Base-by-base conservation (phyloP, 2,329 filamentous ascomycete genomes). In the Exophiala alcalophila region DNA sequence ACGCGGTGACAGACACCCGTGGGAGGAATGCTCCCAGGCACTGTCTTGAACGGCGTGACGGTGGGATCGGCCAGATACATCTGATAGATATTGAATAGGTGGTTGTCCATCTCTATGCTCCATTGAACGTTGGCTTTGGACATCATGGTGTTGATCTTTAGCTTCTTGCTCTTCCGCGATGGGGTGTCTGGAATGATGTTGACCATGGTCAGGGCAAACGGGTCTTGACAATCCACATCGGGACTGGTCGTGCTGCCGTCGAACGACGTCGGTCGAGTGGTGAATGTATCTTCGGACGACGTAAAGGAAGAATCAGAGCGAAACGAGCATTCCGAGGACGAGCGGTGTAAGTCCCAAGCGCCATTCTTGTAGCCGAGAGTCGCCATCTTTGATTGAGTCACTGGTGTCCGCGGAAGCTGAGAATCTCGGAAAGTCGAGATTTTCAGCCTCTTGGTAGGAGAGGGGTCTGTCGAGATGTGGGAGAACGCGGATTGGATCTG, bases 81-180 rank as follows among this genome's bases (percentile, higher is more conserved):
- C 64, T 81, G 76, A 61, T 81, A 83, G 6, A 77, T 80, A 58
- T 78, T 75, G 79, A 80, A 82, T 21, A 83, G 63, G 57, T 83
- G 80, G 42, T 76, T 72, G 57, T 83, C 80, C 78, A 81, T 82
- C 37, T 80, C 77, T 29, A 73, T 65, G 4, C 74, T 80, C 73
- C 79, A 83, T 27, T 59, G 57, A 34, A 54, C 54, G 19, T 59
- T 55, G n/a, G 53, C 54, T 32, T 50, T 55, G 19, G 49, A 40
- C 39, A 47, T 53, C 18, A 50, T 31, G 10, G 58, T 53, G n/a
- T 61, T 48, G 39, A 58, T 51, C 8, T 49, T 54, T 21, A 57
- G 51, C 16, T 54, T 56, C 15, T 57, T 62, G 40, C 54, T 55
- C 6, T 59, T 61, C 30, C 62, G 54, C 21, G 62, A 61, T 4